Base-by-base conservation (phyloP, 805 yeast genomes). In the Isabelozyma pseudorhagii region DNA sequence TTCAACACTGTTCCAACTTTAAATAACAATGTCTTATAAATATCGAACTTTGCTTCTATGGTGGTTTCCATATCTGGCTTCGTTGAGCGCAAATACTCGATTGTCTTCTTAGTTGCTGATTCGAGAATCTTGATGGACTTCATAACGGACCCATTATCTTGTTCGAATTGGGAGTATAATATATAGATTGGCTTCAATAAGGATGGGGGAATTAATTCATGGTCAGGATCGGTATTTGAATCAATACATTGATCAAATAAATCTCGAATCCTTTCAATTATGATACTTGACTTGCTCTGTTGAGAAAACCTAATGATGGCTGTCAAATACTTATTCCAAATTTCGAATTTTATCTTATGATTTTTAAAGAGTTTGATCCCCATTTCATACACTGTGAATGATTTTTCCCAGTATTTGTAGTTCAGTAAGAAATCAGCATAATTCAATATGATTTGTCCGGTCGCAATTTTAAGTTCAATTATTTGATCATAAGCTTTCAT, bases 241-340 rank as follows among this genome's bases (percentile, higher is more conserved):
- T 44, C 52, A 29, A 54, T 43, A 5, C 90, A 79, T 42, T 82
- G 81, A 44, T 89, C 96, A 67, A 88, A 91, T 13, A 87, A 59
- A 50, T 88, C 96, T 38, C 96, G 70, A 5, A 87, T 66, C 31
- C 71, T 51, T 40, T 68, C 71, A 1, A 46, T 38, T 25, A 40
- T 46, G 13, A 46, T 28, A 14, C 27, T 27, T 11, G 45, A 17
- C 18, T 61, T 8, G n/a, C 4, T 31, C 55, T 53, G 14, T 36
- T 45, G 40, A 3, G 43, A 42, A 17, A 46, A 46, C 21, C 52
- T 57, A 3, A 84, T 54, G 0, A 82, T 77, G 48, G 79, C 82
- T 0, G 77, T 65, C 31, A 91, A 61, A 62, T 90, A 92, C 8
- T 79, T 68, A 47, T 78, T 80, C 92, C 93, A 89, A 14, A 91